Evolutionary conservation across 331 rosid species (phyloP), one percentile per base, ranked within the genome.

Genomic region (Quercus phellos): DNA sequence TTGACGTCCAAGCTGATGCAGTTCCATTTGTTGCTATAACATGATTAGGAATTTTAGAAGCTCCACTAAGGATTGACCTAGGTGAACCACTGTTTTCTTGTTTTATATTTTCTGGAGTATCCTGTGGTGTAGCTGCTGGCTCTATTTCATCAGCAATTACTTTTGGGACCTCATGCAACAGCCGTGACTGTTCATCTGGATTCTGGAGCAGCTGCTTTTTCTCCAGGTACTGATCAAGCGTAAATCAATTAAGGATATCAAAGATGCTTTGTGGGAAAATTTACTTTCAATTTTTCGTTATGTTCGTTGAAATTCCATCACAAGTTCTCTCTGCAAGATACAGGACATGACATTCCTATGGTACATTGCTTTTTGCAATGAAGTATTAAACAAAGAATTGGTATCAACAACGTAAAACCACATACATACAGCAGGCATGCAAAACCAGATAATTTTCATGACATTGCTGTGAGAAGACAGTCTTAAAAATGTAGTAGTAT

Each of bases 121-220:
- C 83, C 8, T 79, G 74, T 72, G 46, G 56, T 9, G 43, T 22
- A 77, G 67, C 83, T 80, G 81, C 87, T 16, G 77, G 51, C 74
- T 90, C 91, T 78, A 88, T 34, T 53, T 82, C 86, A 13, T 91
- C 97, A 18, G 89, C 87, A 74, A 86, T 86, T 51, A 89, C 92
- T 86, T 74, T 72, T 18, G 98, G 98, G 72, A 89, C 46, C 80
- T 90, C 96, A 30, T 0, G 77, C 89, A 94, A 82, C 71, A 94
- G 72, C 46, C 90, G 85, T 42, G 83, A 81, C 77, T 86, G 98
- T 79, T 94, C 97, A 8, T 81, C 93, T 19, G 82, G 84, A 75
- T 63, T 82, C 77, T 88, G 86, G 70, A 94, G 97, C 84, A 89
- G 88, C 50, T 83, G 88, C 88, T 85, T 89, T 85, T 79, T 91